Conservation (phyloP, 768 basidiomycete genomes). For the Jaapia argillacea region DNA sequence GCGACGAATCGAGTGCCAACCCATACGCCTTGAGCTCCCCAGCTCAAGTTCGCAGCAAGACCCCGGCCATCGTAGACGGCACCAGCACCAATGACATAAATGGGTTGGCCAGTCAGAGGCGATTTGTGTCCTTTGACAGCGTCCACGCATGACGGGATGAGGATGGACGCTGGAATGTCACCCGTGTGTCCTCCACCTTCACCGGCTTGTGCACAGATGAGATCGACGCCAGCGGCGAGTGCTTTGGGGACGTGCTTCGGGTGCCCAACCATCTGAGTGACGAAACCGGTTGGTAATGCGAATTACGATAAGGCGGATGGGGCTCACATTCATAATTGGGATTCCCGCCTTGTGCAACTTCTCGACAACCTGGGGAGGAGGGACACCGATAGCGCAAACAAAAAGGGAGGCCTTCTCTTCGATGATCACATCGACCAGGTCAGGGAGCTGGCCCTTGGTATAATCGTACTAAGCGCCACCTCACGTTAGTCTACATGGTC, state of each 20-base stretch:
- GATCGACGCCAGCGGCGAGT: conserved; percentile 75
- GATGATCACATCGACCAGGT: conserved; percentile 85
- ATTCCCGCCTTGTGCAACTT: conserved; percentile 79
- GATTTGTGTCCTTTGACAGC: conserved; percentile 67
- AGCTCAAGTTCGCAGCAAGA: conserved; percentile 78
- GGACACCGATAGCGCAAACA: conserved; percentile 86
- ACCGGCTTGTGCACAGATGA: conserved; percentile 91
- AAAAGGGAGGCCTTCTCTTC: conserved; percentile 84
- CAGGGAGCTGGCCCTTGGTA: conserved; percentile 76
- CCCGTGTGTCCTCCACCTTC: conserved; percentile 64
- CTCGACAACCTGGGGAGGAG: conserved; percentile 72
- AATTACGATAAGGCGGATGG: conserved; percentile 1
- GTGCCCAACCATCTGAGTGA: conserved; percentile 75
- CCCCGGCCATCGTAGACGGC: conserved; percentile 86
- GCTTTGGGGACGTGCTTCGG: conserved; percentile 83
- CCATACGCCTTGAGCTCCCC: conserved; percentile 84
- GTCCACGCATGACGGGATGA: conserved; percentile 89
- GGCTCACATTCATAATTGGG: conserved; percentile 73
- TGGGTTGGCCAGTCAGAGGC: conserved; percentile 70
- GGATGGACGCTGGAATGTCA: conserved; percentile 70
- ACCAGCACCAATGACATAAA: conserved; percentile 87
- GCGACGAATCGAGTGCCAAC: conserved; percentile 72
- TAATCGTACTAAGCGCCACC: conserved; percentile 62
- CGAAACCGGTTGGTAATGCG: neutral
- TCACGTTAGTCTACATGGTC: neutral